Evolutionary conservation across 805 yeast species (phyloP).

Genomic region (Candida morakotiae): DNA sequence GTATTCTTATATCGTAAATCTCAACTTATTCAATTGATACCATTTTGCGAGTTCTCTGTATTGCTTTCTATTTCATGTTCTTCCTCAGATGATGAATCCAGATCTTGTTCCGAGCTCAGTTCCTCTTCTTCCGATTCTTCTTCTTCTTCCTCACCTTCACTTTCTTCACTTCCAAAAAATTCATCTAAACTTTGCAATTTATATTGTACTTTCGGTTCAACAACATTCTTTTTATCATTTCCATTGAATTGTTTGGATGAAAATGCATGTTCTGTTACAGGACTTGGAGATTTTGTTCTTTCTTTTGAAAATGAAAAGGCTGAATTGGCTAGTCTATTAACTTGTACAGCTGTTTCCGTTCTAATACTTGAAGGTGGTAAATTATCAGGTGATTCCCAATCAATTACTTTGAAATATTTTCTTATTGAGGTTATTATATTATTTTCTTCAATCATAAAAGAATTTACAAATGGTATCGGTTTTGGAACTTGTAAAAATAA

Average conservation of each 20-base stretch:
- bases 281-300: constrained; percentile 17
- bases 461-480: constrained; percentile 47
- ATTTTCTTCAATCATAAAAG: constrained; percentile 8
- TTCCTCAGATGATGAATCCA: constrained; percentile 8
- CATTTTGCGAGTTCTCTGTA: too few relatives aligned
- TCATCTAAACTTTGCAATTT: constrained; percentile 81
- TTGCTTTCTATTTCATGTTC: constrained; percentile 5
- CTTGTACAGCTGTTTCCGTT: constrained; percentile 18
- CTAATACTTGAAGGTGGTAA: constrained; percentile 30
- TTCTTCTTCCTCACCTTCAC: constrained; percentile 10
- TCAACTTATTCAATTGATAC: too few relatives aligned
- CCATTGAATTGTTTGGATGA: constrained; percentile 17
- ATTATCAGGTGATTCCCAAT: constrained; percentile 36
- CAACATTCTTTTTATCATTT: constrained; percentile 1
- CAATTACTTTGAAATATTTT: constrained; percentile 27
- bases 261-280: constrained; percentile 18
- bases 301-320: constrained; percentile 13
- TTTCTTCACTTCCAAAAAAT: constrained; percentile 51
- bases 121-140: constrained; percentile 12
- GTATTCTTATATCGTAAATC: too few relatives aligned
- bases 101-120: constrained; percentile 10
- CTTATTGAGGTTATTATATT: constrained; percentile 8
- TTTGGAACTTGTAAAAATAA: constrained; percentile 75
- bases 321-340: constrained; percentile 14
- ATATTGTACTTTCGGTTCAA: constrained; percentile 32